Percentiles rank a stretch among this genome's conserved stretches.
Evolutionary conservation across 2,329 filamentous ascomycete genomes (phyloP).

Genomic region (Claviceps maximensis): DNA sequence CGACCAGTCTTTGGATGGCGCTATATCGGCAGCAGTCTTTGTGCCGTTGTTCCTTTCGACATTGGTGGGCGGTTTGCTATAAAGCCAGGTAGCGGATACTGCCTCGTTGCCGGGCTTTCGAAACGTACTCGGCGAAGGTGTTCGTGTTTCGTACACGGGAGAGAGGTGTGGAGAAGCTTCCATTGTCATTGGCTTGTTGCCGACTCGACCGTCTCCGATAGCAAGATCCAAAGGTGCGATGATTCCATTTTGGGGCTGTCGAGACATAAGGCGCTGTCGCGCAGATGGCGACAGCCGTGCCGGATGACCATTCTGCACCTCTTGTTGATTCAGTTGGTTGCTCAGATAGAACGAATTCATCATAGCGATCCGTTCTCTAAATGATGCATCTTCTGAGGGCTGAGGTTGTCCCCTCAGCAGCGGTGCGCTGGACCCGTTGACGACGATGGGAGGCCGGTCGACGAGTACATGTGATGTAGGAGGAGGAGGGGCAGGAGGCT

Average conservation of each 20-base stretch:
- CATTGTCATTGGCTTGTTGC: conserved; percentile 17
- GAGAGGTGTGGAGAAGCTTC: conserved; percentile 44
- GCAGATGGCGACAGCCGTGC: conserved; percentile 20
- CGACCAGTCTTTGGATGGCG: conserved; percentile 1
- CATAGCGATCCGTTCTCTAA: conserved; percentile 27
- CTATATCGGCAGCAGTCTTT: background rate
- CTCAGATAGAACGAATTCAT: conserved; percentile 22
- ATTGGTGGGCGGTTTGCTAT: conserved; percentile 12
- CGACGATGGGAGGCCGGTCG: conserved; percentile 20
- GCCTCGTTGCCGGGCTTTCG: conserved; percentile 28
- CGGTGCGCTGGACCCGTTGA: conserved; percentile 20
- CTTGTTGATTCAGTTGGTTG: conserved; percentile 17
- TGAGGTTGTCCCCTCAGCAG: conserved; percentile 7
- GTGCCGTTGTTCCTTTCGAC: background rate
- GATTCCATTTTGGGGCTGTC: conserved; percentile 32
- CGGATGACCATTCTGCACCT: conserved; percentile 15
- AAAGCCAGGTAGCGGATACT: conserved; percentile 6
- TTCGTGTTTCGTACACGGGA: conserved; percentile 61
- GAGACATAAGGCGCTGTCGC: conserved; percentile 24
- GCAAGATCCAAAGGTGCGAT: conserved; percentile 45
- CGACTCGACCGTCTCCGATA: conserved; percentile 28
- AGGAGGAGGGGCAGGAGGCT: background rate
- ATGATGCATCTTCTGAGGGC: conserved; percentile 25
- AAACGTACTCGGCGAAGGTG: conserved; percentile 51
- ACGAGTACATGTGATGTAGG: conserved; percentile 8